Base-by-base conservation (phyloP, 2,329 filamentous ascomycete species). In the Thyridium curvatum region DNA sequence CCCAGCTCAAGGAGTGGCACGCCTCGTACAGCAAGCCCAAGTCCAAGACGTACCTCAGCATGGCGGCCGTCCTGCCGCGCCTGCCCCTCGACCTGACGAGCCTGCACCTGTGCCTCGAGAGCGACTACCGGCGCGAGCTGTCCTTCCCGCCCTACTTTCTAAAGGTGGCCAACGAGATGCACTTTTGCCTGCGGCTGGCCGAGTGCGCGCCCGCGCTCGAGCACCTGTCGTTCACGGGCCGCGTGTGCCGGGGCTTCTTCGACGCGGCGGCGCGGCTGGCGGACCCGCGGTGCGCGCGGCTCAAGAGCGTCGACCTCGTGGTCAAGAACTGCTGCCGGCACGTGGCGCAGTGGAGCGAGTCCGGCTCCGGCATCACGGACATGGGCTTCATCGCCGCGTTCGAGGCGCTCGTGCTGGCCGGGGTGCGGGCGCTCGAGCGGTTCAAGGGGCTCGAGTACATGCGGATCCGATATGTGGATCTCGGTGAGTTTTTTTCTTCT, bases 301-400 rank as follows among this genome's bases (percentile, higher is more conserved):
- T 88, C 33, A 78, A 77, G 58, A 81, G 78, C 2, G 69, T 88
- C 16, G 83, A 88, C 49, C 60, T 88, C 33, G 81, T 82, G 0
- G 79, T 88, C 40, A 86, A 86, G 61, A 86, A 86, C 44, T 84
- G 82, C 55, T 89, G 84, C 50, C 74, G 82, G 4, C 64, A 69
- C 32, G 56, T 68, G 42, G 58, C 62, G 34, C 62, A 64, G 45
- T 80, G 69, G 65, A 72, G 79, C 45, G 81, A 85, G 47, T 72
- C 74, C 0, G 81, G 79, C 3, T 82, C 80, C 3, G 82, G 82
- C 1, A 84, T 87, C 43, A 81, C 79, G 15, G 82, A 86, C 49
- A 74, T 82, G 64, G 69, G 76, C 21, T 89, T 88, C 46, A 86
- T 88, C 48, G 66, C 72, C 17, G 75, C 80, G 0, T 88, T 88